Evolutionary conservation across 2,329 filamentous ascomycete species (phyloP).

Genomic region (Colletotrichum lini): DNA sequence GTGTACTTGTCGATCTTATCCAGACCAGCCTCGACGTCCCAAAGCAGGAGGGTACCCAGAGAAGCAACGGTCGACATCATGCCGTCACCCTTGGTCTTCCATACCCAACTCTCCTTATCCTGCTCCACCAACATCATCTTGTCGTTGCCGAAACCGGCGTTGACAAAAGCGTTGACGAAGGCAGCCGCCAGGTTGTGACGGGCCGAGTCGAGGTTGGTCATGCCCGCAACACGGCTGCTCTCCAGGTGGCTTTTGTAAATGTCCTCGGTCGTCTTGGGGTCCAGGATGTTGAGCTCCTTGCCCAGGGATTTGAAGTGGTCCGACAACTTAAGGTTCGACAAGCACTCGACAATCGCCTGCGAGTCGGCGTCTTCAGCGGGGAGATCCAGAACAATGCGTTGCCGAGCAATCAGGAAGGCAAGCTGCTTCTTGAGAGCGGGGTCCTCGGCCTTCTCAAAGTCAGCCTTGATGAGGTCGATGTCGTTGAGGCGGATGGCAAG

Average conservation of each 20-base stretch:
- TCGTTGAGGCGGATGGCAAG: constrained; percentile 96
- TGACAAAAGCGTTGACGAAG: constrained; percentile 97
- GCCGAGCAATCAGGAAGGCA: constrained; percentile 91
- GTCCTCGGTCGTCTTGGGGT: constrained; percentile 96
- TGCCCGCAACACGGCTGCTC: constrained; percentile 90
- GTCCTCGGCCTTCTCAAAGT: constrained; percentile 86
- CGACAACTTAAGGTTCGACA: constrained; percentile 89
- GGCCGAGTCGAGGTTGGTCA: constrained; percentile 96
- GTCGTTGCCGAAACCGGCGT: constrained; percentile 94
- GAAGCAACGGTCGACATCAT: constrained; percentile 98
- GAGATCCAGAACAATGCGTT: constrained; percentile 87
- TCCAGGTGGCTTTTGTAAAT: constrained; percentile 99
- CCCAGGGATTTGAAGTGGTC: constrained; percentile 95
- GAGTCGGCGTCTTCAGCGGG: constrained; percentile 77
- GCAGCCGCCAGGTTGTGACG: constrained; percentile 95
- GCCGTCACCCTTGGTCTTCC: constrained; percentile 98
- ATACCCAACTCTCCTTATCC: constrained; percentile 94
- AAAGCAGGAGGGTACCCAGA: constrained; percentile 89
- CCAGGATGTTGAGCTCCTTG: constrained; percentile 96
- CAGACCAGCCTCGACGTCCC: constrained; percentile 93
- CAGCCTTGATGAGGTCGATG: constrained; percentile 82
- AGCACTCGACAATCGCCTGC: constrained; percentile 82
- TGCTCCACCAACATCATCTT: constrained; percentile 97
- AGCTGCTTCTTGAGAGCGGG: constrained; percentile 91
- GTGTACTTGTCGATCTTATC: constrained; percentile 97